Percentiles rank a stretch among this genome's conserved stretches.
These are phyloP conservation scores for Arachis monticola DNA, from an alignment of 331 rosid genomes.

Conservation along the genomic window DNA sequence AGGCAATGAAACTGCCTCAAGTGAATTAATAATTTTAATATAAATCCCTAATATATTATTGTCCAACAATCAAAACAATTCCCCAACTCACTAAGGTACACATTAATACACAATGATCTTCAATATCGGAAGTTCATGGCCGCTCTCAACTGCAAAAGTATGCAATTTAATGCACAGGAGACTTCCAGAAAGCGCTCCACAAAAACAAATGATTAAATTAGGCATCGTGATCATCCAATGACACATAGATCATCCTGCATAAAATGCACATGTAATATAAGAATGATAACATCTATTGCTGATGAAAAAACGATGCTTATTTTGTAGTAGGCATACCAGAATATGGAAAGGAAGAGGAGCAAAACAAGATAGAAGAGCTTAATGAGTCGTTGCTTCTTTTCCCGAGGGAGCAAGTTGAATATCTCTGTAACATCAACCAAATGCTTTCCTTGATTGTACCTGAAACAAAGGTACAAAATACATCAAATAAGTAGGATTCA, in stretches of 20 bases:
- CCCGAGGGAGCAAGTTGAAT: slow-evolving; percentile 80
- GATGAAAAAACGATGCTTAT: slow-evolving; percentile 25
- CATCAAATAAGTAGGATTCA: slow-evolving; percentile 33
- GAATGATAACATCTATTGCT: slow-evolving; percentile 23
- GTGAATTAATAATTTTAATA: not conserved
- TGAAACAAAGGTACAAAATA: slow-evolving; percentile 37
- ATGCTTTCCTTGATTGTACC: slow-evolving; percentile 66
- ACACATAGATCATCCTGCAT: slow-evolving; percentile 80
- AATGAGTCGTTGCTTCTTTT: slow-evolving; percentile 87
- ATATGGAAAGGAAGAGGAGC: slow-evolving; percentile 81
- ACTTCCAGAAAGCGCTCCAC: slow-evolving; percentile 32
- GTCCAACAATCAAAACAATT: slow-evolving; percentile 37
- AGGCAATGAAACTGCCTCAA: slow-evolving; percentile 28
- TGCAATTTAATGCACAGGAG: slow-evolving; percentile 16
- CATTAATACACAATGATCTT: slow-evolving; percentile 15
- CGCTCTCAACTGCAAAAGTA: slow-evolving; percentile 12
- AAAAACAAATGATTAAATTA: slow-evolving; percentile 41
- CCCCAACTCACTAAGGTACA: slow-evolving; percentile 34
- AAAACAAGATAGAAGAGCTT: slow-evolving; percentile 79
- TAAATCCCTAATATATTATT: slow-evolving; percentile 9
- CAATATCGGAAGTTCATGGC: slow-evolving; percentile 23
- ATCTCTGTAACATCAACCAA: slow-evolving; percentile 92
- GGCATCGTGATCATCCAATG: slow-evolving; percentile 67
- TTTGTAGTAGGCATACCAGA: slow-evolving; percentile 61
- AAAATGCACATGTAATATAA: slow-evolving; percentile 35